Conservation (phyloP, 768 basidiomycete species). For the Russula ochroleuca region DNA sequence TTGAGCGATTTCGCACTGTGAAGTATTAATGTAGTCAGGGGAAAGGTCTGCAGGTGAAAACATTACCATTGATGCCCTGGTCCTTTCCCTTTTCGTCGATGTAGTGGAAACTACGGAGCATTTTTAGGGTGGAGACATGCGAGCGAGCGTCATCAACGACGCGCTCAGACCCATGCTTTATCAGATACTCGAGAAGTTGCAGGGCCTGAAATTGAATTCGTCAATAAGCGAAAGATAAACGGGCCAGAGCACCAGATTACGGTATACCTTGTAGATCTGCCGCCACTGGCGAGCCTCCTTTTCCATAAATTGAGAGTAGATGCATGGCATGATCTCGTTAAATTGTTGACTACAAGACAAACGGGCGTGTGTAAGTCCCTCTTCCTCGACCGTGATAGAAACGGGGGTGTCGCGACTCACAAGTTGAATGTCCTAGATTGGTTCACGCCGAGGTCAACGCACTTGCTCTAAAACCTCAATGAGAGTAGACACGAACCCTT, state of each 20-base stretch:
- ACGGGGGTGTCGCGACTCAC: conserved; percentile 43
- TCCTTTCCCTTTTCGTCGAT: conserved; percentile 99
- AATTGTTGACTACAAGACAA: conserved; percentile 72
- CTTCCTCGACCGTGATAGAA: background rate
- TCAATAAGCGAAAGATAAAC: background rate
- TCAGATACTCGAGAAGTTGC: conserved; percentile 89
- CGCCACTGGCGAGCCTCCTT: conserved; percentile 98
- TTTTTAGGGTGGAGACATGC: conserved; percentile 93
- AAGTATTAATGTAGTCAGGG: background rate
- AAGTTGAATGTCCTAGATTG: conserved; percentile 89
- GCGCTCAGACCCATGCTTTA: conserved; percentile 96
- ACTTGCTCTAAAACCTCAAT: conserved; percentile 25
- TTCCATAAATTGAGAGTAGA: conserved; percentile 94
- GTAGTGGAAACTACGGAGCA: conserved; percentile 97
- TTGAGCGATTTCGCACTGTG: conserved; percentile 91
- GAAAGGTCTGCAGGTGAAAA: background rate
- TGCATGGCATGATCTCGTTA: conserved; percentile 98
- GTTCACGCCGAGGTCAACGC: background rate
- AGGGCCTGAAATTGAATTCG: conserved; percentile 54
- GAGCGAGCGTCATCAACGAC: conserved; percentile 97
- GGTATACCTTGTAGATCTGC: conserved; percentile 90
- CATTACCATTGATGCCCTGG: conserved; percentile 91
- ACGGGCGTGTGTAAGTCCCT: background rate
- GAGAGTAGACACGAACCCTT: conserved; percentile 59
- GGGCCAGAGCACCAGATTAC: background rate